Evolutionary conservation across 2,329 filamentous ascomycete genomes (phyloP).

Genomic region (Phyllosticta citribraziliensis): DNA sequence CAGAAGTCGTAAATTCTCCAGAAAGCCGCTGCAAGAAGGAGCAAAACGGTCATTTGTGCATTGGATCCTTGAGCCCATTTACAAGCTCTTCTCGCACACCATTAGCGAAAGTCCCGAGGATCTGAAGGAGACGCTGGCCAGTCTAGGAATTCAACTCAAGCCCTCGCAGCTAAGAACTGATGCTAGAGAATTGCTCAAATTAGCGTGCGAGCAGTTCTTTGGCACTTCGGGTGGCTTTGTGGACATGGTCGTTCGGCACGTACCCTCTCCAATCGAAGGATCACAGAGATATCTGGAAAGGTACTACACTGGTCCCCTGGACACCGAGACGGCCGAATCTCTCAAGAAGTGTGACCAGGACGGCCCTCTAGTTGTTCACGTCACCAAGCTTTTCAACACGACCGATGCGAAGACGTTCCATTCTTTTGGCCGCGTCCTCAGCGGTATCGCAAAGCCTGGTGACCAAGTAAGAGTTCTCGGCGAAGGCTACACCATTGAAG

Average conservation of each 20-base stretch:
- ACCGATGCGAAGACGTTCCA: slow-evolving; percentile 85
- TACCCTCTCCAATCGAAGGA: slow-evolving; percentile 77
- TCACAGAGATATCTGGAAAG: slow-evolving; percentile 67
- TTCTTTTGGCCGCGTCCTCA: slow-evolving; percentile 84
- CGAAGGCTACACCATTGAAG: slow-evolving; percentile 90
- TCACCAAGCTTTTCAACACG: slow-evolving; percentile 89
- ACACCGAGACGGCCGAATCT: slow-evolving; percentile 67
- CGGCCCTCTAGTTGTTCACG: slow-evolving; percentile 80
- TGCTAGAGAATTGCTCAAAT: slow-evolving; percentile 75
- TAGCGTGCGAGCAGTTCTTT: slow-evolving; percentile 94
- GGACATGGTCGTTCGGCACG: slow-evolving; percentile 84
- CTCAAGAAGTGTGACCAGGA: slow-evolving; percentile 82
- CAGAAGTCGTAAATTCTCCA: slow-evolving; percentile 77
- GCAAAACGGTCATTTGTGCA: slow-evolving; percentile 84
- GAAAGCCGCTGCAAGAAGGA: slow-evolving; percentile 71
- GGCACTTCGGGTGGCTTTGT: slow-evolving; percentile 83
- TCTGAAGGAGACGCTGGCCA: slow-evolving; percentile 66
- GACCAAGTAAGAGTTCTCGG: slow-evolving; percentile 83
- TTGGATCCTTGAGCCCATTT: slow-evolving; percentile 92
- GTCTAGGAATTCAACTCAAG: slow-evolving; percentile 76
- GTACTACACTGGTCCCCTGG: slow-evolving; percentile 85
- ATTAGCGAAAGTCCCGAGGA: slow-evolving; percentile 84
- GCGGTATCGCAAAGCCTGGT: slow-evolving; percentile 75
- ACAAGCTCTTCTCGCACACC: slow-evolving; percentile 93
- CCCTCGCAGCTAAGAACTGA: slow-evolving; percentile 87